Evolutionary conservation across 208 protist species (phyloP).

Genomic region (Endotrypanum monterogeii): DNA sequence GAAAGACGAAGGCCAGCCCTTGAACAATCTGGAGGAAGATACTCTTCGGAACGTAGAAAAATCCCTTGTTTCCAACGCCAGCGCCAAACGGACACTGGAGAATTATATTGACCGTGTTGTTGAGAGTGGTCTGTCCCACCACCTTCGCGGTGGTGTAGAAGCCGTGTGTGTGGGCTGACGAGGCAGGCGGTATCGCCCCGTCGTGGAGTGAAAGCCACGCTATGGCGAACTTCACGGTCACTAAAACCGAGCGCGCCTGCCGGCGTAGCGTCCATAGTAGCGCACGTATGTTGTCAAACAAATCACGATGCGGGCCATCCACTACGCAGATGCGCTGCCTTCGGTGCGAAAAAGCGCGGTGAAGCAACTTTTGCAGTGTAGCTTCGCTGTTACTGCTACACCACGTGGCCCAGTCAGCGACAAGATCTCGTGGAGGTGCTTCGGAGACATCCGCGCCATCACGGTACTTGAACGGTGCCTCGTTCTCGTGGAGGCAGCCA

Average conservation of each 20-base stretch:
- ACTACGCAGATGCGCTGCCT: slow-evolving; percentile 59
- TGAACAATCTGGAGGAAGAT: slow-evolving; percentile 52
- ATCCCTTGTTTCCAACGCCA: slow-evolving; percentile 45
- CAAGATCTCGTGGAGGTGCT: slow-evolving; percentile 10
- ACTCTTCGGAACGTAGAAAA: slow-evolving; percentile 70
- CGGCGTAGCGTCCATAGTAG: slow-evolving; percentile 75
- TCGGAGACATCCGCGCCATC: background rate
- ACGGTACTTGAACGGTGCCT: slow-evolving; percentile 51
- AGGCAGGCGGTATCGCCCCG: slow-evolving; percentile 58
- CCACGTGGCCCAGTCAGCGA: slow-evolving; percentile 62
- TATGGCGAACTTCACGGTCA: slow-evolving; percentile 61
- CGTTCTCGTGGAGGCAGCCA: slow-evolving; percentile 56
- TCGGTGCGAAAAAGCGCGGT: slow-evolving; percentile 59
- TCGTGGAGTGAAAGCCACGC: slow-evolving; percentile 56
- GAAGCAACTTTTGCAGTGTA: slow-evolving; percentile 42
- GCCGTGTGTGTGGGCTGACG: slow-evolving; percentile 24
- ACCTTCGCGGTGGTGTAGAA: slow-evolving; percentile 84
- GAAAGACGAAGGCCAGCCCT: slow-evolving; percentile 59
- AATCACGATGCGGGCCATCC: slow-evolving; percentile 64
- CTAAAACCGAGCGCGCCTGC: slow-evolving; percentile 62
- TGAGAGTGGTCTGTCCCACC: slow-evolving; percentile 59
- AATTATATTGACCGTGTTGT: slow-evolving; percentile 73
- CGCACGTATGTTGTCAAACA: slow-evolving; percentile 79
- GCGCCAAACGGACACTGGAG: slow-evolving; percentile 73
- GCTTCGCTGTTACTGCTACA: slow-evolving; percentile 14